Base-by-base conservation (phyloP, 23 red algal genomes). In the Gracilariopsis chorda region DNA sequence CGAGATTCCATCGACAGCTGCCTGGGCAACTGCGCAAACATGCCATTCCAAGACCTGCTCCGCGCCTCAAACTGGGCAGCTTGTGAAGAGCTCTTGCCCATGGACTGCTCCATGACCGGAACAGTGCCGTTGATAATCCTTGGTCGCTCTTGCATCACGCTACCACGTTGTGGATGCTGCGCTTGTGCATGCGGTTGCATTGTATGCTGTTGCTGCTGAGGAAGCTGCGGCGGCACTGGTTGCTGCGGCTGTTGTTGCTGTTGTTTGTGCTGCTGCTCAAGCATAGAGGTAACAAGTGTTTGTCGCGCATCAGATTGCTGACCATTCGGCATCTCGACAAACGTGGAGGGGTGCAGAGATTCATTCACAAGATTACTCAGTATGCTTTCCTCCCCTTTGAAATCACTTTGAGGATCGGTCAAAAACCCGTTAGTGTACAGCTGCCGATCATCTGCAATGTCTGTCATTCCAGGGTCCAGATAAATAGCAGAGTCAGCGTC, bases 1-100 rank as follows among this genome's bases (percentile, higher is more conserved):
- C 85, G 68, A 60, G 65, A 73, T 53, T 89, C 85, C 85, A 89
- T 77, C 10, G 85, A 89, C 20, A 89, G 70, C 65, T 89, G 85
- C 24, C 85, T 45, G 4, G 85, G 85, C 0, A 89, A 23, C 30
- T 77, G 85, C 5, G 85, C 68, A 37, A 89, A 57, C 51, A 89
- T 89, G 4, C 85, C 85, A 62, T 89, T 89, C 85, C 85, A 89
- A 0, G 85, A 89, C 41, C 69, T 72, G 28, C 65, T 77, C 29
- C 85, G 44, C 21, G 85, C 65, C 58, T 89, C 85, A 45, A 77
- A 89, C 10, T 51, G 41, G 6, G 67, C 40, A 46, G 42, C 47
- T 24, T 73, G 67, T 5, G 67, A 20, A 10, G 65, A 48, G 25
- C 33, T 63, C 40, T 61, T 89, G 2, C 70, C 70, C 51, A 61